Evolutionary conservation across 2,329 filamentous ascomycete genomes (phyloP).

Genomic region (Cytospora mali): DNA sequence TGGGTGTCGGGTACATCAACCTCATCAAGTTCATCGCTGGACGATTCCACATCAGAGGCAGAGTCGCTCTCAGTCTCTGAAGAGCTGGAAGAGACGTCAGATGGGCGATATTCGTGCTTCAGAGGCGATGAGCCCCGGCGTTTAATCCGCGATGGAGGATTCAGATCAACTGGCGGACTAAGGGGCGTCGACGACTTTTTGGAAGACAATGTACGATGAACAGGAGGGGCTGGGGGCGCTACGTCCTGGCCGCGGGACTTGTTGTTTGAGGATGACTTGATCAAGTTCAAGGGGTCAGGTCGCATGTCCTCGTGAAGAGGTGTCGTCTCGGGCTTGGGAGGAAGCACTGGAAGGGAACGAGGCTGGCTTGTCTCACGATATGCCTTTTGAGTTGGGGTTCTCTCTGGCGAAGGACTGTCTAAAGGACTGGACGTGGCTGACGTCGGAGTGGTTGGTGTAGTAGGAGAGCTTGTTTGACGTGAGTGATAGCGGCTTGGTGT

Average conservation of each 20-base stretch:
- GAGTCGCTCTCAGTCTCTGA: constrained; percentile 61
- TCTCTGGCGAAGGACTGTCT: constrained; percentile 37
- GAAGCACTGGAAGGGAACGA: constrained; percentile 26
- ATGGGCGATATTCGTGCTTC: constrained; percentile 96
- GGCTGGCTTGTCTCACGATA: constrained; percentile 32
- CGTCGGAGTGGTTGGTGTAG: constrained; percentile 33
- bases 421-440: constrained; percentile 25
- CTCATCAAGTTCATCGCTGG: constrained; percentile 61
- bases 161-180: constrained; percentile 51
- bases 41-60: constrained; percentile 52
- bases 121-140: constrained; percentile 87
- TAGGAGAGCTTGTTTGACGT: constrained; percentile 36
- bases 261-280: constrained; percentile 39
- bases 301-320: constrained; percentile 43
- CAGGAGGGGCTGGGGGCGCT: constrained; percentile 58
- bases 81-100: constrained; percentile 64
- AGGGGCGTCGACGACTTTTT: constrained; percentile 44
- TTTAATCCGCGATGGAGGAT: constrained; percentile 51
- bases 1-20: constrained; percentile 62
- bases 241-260: constrained; percentile 53
- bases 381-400: constrained; percentile 43
- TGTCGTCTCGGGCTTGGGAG: constrained; percentile 33
- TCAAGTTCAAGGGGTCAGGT: constrained; percentile 41
- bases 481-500: constrained; percentile 43
- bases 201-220: constrained; percentile 50